phyloP scores from a whole-genome alignment of 495 filamentous ascomycete genomes.

The Penicillium cinerascens region DNA sequence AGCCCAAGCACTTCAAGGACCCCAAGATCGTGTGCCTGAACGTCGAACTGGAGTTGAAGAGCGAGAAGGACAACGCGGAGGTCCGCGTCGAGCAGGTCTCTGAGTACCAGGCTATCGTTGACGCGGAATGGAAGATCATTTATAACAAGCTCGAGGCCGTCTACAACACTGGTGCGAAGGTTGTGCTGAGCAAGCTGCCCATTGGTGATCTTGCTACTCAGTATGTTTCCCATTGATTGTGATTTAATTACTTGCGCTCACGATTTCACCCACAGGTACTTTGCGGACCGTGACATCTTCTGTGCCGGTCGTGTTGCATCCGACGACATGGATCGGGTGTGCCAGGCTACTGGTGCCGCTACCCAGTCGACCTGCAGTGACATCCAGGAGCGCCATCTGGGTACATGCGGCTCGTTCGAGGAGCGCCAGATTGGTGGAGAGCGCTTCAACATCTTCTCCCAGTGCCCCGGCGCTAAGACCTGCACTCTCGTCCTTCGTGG shows the following conservation, averaged over 20 bases:
- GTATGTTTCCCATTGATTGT: constrained; percentile 38
- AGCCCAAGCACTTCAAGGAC: constrained; percentile 90
- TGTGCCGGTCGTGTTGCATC: constrained; percentile 91
- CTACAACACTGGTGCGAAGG: constrained; percentile 89
- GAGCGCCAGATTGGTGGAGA: constrained; percentile 97
- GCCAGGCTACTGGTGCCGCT: constrained; percentile 87
- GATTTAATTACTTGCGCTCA: not conserved
- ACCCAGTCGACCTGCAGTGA: constrained; percentile 97
- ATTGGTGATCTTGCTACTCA: constrained; percentile 98
- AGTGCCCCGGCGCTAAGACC: constrained; percentile 91
- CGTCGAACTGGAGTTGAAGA: constrained; percentile 96
- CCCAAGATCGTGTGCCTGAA: constrained; percentile 96
- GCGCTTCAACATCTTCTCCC: constrained; percentile 96
- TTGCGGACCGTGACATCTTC: constrained; percentile 97
- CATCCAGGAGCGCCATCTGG: constrained; percentile 83
- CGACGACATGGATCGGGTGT: constrained; percentile 94
- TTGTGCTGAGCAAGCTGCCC: constrained; percentile 93
- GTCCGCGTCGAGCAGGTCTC: constrained; percentile 97
- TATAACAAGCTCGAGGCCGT: constrained; percentile 97
- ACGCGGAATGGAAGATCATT: constrained; percentile 99
- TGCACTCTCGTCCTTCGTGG: constrained; percentile 94
- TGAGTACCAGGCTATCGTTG: constrained; percentile 98
- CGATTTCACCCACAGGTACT: constrained; percentile 54
- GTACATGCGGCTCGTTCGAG: constrained; percentile 86
- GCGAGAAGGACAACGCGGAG: constrained; percentile 98